Evolutionary conservation across 179 eudicot species (phyloP).

Genomic region (Heliamphora pulchella): DNA sequence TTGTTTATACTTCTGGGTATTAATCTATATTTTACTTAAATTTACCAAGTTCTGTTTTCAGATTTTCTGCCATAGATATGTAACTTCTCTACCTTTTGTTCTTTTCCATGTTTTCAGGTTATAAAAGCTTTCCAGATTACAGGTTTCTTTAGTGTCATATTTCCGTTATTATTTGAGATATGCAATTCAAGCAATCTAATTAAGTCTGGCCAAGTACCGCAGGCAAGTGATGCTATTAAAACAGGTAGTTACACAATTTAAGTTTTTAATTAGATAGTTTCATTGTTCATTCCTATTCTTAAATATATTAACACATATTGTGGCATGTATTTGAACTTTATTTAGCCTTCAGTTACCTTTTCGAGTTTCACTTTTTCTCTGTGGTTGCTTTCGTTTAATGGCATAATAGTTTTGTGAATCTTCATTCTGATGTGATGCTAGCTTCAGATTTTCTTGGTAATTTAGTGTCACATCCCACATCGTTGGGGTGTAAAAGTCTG

Average conservation of each 20-base stretch:
- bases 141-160: conserved; percentile 53
- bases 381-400: too few relatives aligned
- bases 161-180: conserved; percentile 64
- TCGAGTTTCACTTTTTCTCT: too few relatives aligned
- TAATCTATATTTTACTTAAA: neutral
- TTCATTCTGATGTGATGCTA: too few relatives aligned
- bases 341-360: neutral
- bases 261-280: neutral
- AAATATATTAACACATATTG: neutral
- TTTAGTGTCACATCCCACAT: too few relatives aligned
- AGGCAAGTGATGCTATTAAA: conserved; percentile 42
- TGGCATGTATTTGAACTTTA: neutral
- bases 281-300: neutral
- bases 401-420: too few relatives aligned
- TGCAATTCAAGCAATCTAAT: conserved; percentile 32
- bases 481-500: too few relatives aligned
- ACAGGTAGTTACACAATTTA: conserved; percentile 31
- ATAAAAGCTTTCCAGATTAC: conserved; percentile 67
- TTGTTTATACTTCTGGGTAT: too few relatives aligned
- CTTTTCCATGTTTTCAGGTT: conserved; percentile 36
- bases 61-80: neutral
- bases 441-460: too few relatives aligned
- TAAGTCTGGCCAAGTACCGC: conserved; percentile 33
- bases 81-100: neutral
- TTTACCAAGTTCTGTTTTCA: conserved; percentile 1